Evolutionary conservation across 257 asterid genomes (phyloP), one percentile per base, ranked within the genome.

Genomic region (Solanum pinnatisectum): DNA sequence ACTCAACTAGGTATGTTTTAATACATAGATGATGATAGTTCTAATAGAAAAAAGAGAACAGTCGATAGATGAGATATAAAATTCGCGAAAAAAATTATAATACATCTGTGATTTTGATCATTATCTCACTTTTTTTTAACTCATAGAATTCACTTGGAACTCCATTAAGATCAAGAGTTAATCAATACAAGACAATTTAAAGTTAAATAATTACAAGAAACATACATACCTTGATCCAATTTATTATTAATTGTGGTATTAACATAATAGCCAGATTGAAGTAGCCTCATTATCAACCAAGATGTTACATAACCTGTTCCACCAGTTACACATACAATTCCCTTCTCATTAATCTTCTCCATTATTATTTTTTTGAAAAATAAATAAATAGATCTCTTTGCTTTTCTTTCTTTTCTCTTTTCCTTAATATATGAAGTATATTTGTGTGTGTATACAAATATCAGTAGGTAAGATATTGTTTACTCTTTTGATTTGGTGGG

Each of bases 291-390:
- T 32, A 91, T 63, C 72, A 89, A 42, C 92, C 91, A 87, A 33
- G 91, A 89, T 84, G 73, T 87, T 5, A 91, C 37, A 83, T 52
- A 87, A 20, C 92, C 90, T 11, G 88, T 91, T 76, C 93, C 91
- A 44, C 91, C 91, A 16, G 91, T 91, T 25, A 91, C 91, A 60
- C 91, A 91, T 10, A 91, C 74, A 3, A 12, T 73, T 83, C 88
- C 82, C 25, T 83, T 77, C 30, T 76, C 83, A 42, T 8, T 8
- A 71, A 71, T 78, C 14, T 78, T 78, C n/a, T 78, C 84, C 25
- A 40, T 78, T 0, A 35, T 7, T 37, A 15, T n/a, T 5, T 37
- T 36, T 1, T 73, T 7, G 4, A 52, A 52, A 6, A 56, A 56
- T 56, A 56, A 56, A 56, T 20, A 20, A 56, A 56, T 18, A 3